These are phyloP conservation scores for Dioscorea zingiberensis DNA, from an alignment of 106 monocot genomes.

Conservation along the genomic window DNA sequence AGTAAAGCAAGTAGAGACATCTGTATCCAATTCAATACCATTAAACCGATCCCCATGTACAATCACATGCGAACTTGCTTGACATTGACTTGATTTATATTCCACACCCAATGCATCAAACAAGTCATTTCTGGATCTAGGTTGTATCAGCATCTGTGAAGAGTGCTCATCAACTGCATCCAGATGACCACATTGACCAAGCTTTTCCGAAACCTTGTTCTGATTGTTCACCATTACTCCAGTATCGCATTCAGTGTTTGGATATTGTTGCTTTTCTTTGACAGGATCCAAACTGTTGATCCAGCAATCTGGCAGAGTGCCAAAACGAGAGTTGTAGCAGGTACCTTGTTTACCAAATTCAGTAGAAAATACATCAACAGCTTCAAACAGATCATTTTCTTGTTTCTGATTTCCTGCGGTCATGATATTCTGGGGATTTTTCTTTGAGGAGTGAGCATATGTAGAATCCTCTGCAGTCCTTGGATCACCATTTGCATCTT, in stretches of 20 bases:
- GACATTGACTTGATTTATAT: slow-evolving; percentile 9
- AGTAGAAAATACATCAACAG: slow-evolving; percentile 5
- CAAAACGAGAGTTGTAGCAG: slow-evolving; percentile 1
- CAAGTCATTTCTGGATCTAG: slow-evolving; percentile 38
- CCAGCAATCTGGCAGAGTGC: slow-evolving; percentile 9
- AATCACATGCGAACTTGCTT: slow-evolving; percentile 15
- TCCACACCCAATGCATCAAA: slow-evolving; percentile 64
- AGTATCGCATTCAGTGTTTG: slow-evolving; percentile 2
- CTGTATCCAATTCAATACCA: slow-evolving; percentile 13
- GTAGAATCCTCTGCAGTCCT: slow-evolving; percentile 3
- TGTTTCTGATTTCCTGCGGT: slow-evolving; percentile 4
- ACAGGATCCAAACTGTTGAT: slow-evolving; percentile 10
- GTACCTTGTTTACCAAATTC: background rate
- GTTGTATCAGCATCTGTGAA: slow-evolving; percentile 4
- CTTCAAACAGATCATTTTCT: slow-evolving; percentile 12
- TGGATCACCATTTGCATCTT: slow-evolving; percentile 9
- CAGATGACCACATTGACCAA: background rate
- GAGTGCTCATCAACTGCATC: background rate
- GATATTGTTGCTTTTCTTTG: slow-evolving; percentile 3
- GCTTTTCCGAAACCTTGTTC: too few relatives aligned
- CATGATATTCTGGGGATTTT: slow-evolving; percentile 4
- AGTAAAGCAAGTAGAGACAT: slow-evolving; percentile 19
- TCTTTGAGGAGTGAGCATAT: background rate
- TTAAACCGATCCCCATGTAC: background rate
- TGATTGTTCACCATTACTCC: too few relatives aligned